phyloP scores from a whole-genome alignment of 1,139 yeast genomes.

The Scheffersomyces segobiensis region DNA sequence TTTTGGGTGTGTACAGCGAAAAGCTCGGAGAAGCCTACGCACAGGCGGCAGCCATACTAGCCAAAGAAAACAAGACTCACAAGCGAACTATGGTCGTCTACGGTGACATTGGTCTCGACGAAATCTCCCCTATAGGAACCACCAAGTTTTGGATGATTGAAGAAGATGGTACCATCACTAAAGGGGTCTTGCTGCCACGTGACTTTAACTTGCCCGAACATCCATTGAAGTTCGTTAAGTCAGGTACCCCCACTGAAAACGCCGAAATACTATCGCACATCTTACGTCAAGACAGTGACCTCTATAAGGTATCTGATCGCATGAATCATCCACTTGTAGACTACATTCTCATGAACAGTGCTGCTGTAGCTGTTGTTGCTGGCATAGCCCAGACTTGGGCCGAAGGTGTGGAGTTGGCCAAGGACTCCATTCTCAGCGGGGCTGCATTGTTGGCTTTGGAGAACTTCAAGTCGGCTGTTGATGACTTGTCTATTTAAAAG shows the following conservation, averaged over 20 bases:
- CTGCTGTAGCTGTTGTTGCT: slow-evolving; percentile 79
- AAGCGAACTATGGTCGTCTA: slow-evolving; percentile 80
- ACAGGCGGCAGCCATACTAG: slow-evolving; percentile 64
- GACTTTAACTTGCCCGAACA: slow-evolving; percentile 86
- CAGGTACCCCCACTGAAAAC: slow-evolving; percentile 87
- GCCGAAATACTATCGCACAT: slow-evolving; percentile 64
- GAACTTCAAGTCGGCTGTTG: slow-evolving; percentile 51
- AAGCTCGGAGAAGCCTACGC: slow-evolving; percentile 82
- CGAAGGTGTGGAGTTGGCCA: slow-evolving; percentile 76
- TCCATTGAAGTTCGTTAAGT: slow-evolving; percentile 61
- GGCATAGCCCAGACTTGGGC: slow-evolving; percentile 70
- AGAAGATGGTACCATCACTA: slow-evolving; percentile 38
- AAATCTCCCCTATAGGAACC: slow-evolving; percentile 83
- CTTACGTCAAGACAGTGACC: slow-evolving; percentile 51
- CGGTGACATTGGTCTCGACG: slow-evolving; percentile 90
- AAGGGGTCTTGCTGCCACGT: slow-evolving; percentile 49
- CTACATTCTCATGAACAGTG: slow-evolving; percentile 83
- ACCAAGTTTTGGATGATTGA: slow-evolving; percentile 79
- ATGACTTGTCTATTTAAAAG: slow-evolving; percentile 4
- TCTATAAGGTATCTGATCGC: slow-evolving; percentile 30
- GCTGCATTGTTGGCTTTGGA: slow-evolving; percentile 61
- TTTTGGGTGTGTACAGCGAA: slow-evolving; percentile 86
- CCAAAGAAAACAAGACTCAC: slow-evolving; percentile 42
- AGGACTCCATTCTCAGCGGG: slow-evolving; percentile 65
- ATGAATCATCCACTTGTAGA: slow-evolving; percentile 69